Evolutionary conservation across 2,329 filamentous ascomycete genomes (phyloP).

Genomic region (Cryphonectria japonica): DNA sequence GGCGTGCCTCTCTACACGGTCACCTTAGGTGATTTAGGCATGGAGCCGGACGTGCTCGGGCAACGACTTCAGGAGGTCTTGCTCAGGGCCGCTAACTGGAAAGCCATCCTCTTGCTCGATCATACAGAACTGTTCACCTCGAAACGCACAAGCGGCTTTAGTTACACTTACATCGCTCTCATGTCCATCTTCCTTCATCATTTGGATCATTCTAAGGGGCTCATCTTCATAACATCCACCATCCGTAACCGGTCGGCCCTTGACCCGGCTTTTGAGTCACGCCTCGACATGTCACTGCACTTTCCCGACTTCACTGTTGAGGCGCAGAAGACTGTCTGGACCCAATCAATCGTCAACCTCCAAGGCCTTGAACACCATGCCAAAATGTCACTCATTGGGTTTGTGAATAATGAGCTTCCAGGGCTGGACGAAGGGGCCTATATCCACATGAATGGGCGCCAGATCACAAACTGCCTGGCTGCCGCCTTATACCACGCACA

Average conservation of each 20-base stretch:
- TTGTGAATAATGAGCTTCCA: neutral
- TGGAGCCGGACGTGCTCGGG: neutral
- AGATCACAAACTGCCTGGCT: neutral
- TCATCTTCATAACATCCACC: neutral
- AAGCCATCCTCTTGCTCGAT: neutral
- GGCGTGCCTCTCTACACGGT: neutral
- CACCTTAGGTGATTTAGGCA: neutral
- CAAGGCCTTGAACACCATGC: accelerated
- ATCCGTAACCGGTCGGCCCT: neutral
- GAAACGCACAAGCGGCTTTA: neutral
- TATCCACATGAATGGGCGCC: neutral
- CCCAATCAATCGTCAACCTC: neutral
- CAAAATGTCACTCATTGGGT: neutral
- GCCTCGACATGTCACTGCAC: neutral
- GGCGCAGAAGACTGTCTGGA: neutral
- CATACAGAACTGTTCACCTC: neutral
- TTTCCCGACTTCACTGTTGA: neutral
- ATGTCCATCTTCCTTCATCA: neutral
- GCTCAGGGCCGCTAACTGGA: neutral
- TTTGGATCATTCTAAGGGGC: neutral
- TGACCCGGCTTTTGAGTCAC: neutral
- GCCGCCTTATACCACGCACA: neutral
- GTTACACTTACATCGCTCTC: neutral
- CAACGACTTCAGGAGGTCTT: neutral
- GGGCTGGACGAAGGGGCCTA: neutral